Evolutionary conservation across 345 rosid genomes (phyloP), one percentile per base, ranked within the genome.

Genomic region (Passiflora organensis): DNA sequence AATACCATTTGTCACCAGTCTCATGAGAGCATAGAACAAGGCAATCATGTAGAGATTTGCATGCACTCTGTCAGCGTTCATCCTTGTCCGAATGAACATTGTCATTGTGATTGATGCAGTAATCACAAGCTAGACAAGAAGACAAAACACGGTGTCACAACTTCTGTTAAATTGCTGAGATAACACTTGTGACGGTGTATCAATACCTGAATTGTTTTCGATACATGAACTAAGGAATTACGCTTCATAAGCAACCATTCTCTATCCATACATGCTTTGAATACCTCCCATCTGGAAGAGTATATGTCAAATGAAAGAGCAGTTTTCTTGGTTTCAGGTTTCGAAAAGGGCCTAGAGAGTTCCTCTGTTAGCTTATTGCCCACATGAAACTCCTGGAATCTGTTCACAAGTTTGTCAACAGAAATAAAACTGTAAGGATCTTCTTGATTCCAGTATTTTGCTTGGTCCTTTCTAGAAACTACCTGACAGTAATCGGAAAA

Each of bases 401-500:
- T 73, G 21, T 49, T 51, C 0, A 56, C 64, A 39, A 85, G 72
- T 60, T 62, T 56, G n/a, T 78, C 70, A 1, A 72, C 78, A 10
- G 87, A 63, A 58, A 85, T 61, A 72, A 73, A 76, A 10, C 52
- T 64, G 49, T 81, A 53, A 15, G 84, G 72, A 22, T 81, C 72
- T 6, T 9, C 16, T 9, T 45, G 43, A 19, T 43, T 53, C 93
- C 93, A 79, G 38, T 85, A 85, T 24, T 78, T 83, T 17, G 76
- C 77, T 62, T 88, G 96, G 60, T 88, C 86, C 36, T 81, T 88
- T 49, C 58, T 51, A 18, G 86, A 88, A 14, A 84, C 70, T 2
- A 85, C 90, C 81, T 74, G n/a, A 21, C 21, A 42, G 24, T 11
- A 9, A n/a, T n/a, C n/a, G n/a, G n/a, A n/a, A n/a, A n/a, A n/a